These are phyloP conservation scores for Cyberlindnera subsufficiens DNA, from an alignment of 805 yeast species.

Conservation along the genomic window DNA sequence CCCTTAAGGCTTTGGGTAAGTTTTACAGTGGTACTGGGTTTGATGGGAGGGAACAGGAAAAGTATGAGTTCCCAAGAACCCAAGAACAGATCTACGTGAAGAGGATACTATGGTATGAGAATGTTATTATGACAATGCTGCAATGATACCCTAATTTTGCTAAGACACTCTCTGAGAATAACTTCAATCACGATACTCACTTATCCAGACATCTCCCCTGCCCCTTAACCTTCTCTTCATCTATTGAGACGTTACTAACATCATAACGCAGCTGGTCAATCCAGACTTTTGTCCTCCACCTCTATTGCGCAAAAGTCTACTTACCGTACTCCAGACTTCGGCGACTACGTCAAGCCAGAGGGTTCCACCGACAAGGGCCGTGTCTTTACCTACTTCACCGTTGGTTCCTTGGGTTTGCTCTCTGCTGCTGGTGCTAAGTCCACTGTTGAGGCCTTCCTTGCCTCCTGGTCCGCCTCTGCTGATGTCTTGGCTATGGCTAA, in stretches of 20 bases:
- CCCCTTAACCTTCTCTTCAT: background rate
- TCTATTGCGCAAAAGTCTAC: conserved; percentile 56
- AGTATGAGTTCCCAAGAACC: too few relatives aligned
- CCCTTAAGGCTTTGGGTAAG: conserved; percentile 24
- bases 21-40: background rate
- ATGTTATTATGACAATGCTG: background rate
- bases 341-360: conserved; percentile 67
- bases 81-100: too few relatives aligned
- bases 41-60: background rate
- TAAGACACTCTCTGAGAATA: background rate
- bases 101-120: too few relatives aligned
- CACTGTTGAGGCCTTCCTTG: conserved; percentile 87
- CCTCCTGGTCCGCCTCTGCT: conserved; percentile 95
- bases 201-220: background rate
- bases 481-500: conserved; percentile 99
- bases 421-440: conserved; percentile 94
- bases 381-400: conserved; percentile 93
- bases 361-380: conserved; percentile 72
- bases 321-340: conserved; percentile 89
- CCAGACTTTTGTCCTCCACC: conserved; percentile 29
- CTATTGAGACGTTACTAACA: conserved; percentile 10
- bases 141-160: background rate
- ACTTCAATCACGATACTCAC: background rate
- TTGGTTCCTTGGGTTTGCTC: conserved; percentile 88
- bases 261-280: conserved; percentile 18